A percentile compares a stretch with the other conserved stretches of the same genome.
phyloP scores from a whole-genome alignment of 1,284 basidiomycete species.

The Puccinia hordei region DNA sequence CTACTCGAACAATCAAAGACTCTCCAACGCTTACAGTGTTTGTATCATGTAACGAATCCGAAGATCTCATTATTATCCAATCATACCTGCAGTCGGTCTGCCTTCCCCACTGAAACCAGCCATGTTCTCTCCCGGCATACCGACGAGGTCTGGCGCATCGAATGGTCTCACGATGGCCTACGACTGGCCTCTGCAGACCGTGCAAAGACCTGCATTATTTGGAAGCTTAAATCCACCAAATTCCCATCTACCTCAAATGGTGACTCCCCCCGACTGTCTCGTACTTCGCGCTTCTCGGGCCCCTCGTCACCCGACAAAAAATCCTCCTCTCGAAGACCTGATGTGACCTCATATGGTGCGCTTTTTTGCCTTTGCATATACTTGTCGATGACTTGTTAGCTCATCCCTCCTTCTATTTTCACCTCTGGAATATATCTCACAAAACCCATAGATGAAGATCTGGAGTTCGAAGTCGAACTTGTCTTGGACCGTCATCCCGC shows the following conservation, averaged over 20 bases:
- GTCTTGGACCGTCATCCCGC: conserved; percentile 74
- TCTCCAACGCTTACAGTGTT: conserved; percentile 75
- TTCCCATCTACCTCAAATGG: not conserved
- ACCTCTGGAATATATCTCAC: too few relatives aligned
- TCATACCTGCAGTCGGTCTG: conserved; percentile 74
- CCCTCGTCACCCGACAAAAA: not conserved
- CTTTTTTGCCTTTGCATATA: not conserved
- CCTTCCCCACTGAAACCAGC: conserved; percentile 80
- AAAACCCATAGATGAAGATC: conserved; percentile 12
- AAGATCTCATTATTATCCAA: conserved; percentile 82
- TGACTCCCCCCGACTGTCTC: not conserved
- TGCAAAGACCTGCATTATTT: conserved; percentile 84
- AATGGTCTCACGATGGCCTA: conserved; percentile 87
- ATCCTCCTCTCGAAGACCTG: conserved; percentile 1
- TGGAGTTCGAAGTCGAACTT: conserved; percentile 63
- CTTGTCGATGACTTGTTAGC: not conserved
- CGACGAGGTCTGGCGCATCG: conserved; percentile 93
- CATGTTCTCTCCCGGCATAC: conserved; percentile 79
- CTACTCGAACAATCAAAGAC: conserved; percentile 82
- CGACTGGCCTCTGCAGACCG: conserved; percentile 84
- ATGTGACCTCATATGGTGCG: conserved; percentile 8
- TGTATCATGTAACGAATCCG: conserved; percentile 71
- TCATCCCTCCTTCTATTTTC: not conserved
- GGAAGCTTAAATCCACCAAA: conserved; percentile 74
- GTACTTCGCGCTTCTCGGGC: conserved; percentile 9